Evolutionary conservation across 2,329 filamentous ascomycete species (phyloP), one percentile per base, ranked within the genome.

Genomic region (Pyricularia sp.): DNA sequence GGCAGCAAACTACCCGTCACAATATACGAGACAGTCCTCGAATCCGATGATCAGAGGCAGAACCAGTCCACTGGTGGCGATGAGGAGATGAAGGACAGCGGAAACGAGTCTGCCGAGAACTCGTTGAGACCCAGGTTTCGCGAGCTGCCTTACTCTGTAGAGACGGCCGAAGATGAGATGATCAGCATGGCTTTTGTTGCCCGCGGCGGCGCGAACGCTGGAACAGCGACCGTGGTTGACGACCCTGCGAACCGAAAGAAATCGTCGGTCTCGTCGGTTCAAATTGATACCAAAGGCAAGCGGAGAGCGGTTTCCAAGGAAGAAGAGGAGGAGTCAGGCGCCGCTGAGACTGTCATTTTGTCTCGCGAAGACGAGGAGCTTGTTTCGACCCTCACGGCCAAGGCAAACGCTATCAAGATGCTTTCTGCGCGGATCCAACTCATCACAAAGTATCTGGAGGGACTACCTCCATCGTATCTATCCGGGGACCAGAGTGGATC

Each of bases 161-260:
- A 97, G 77, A 96, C 93, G 0, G 91, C 91, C 10, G 93, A 97
- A 75, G 93, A 93, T 1, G 94, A 99, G 76, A 97, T 97, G 92
- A 97, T 99, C 69, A 90, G 90, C 70, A 90, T 99, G 71, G 92
- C 97, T 75, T 96, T 93, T 69, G 89, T 99, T 24, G 93, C 93
- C 0, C 87, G 88, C 64, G 91, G 90, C 53, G 90, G 89, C 61
- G 90, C 90, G 62, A 93, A 90, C 71, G 93, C 92, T 28, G 53
- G 53, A 57, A 87, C 89, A 12, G 85, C 85, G 67, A 67, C 4
- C 70, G 69, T 57, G 53, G 22, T 57, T 24, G 22, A 57, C 73
- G 74, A 33, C 31, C 22, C 61, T 65, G 71, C 73, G 63, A 74
- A 68, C 70, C 61, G 61, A 59, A 61, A 61, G 33, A 60, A 59